phyloP scores from a whole-genome alignment of 1,284 basidiomycete species.

The Hemileccinum hortonii region DNA sequence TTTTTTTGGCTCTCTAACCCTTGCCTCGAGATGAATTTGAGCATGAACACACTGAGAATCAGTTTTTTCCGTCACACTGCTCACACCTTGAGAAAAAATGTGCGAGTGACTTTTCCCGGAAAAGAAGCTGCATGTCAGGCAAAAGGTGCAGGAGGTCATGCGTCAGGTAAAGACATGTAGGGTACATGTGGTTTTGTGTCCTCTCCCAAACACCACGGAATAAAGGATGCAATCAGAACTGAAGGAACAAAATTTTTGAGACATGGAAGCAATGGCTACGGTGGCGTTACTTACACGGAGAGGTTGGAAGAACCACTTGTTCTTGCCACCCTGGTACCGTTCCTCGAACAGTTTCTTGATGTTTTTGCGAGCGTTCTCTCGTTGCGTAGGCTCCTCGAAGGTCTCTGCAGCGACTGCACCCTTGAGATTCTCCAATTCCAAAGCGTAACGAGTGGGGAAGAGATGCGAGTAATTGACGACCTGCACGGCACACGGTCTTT shows the following conservation, averaged over 20 bases:
- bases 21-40: slow-evolving; percentile 1
- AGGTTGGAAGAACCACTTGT: slow-evolving; percentile 91
- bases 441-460: slow-evolving; percentile 95
- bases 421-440: slow-evolving; percentile 93
- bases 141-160: slow-evolving; percentile 23
- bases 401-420: slow-evolving; percentile 80
- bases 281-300: slow-evolving; percentile 58
- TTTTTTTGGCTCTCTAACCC: slow-evolving; percentile 4
- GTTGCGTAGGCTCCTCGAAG: slow-evolving; percentile 93
- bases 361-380: slow-evolving; percentile 91
- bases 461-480: slow-evolving; percentile 95
- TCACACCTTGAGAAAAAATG: too few species aligned
- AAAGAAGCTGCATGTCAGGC: too few species aligned
- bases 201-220: slow-evolving; percentile 13
- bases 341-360: slow-evolving; percentile 96
- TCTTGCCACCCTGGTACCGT: slow-evolving; percentile 86
- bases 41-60: background rate
- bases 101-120: too few species aligned
- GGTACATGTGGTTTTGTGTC: slow-evolving; percentile 34
- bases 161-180: slow-evolving; percentile 27
- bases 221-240: slow-evolving; percentile 30
- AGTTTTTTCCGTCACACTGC: background rate
- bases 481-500: slow-evolving; percentile 38
- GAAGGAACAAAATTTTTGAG: slow-evolving; percentile 5
- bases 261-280: background rate